Conservation (phyloP, 305 asterid genomes). For the Euphrasia arctica region DNA sequence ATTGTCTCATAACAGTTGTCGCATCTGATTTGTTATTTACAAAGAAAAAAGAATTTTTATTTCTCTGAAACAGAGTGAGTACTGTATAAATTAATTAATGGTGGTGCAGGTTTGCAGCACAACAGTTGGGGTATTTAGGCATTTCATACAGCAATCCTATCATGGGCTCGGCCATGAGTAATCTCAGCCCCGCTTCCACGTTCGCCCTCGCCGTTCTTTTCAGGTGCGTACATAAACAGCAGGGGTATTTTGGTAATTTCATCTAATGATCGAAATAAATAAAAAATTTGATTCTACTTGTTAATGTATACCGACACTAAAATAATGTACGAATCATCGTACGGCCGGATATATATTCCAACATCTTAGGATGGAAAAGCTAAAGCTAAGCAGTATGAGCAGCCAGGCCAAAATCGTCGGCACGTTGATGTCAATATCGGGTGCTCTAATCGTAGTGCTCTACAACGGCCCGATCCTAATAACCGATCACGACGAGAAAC, state of each 20-base stretch:
- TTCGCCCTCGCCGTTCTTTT: constrained; percentile 41
- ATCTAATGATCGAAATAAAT: too few species aligned
- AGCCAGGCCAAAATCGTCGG: constrained; percentile 39
- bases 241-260: too few species aligned
- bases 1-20: too few species aligned
- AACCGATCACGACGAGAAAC: neutral
- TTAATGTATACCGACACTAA: too few species aligned
- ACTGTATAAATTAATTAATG: neutral
- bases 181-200: constrained; percentile 38
- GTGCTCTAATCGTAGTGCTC: constrained; percentile 40
- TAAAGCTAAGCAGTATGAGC: constrained; percentile 31
- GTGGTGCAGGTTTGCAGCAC: constrained; percentile 28
- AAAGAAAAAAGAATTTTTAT: too few species aligned
- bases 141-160: constrained; percentile 40
- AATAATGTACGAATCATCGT: too few species aligned
- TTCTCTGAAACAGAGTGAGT: too few species aligned
- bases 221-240: constrained; percentile 25
- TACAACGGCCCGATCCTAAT: constrained; percentile 25
- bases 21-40: too few species aligned
- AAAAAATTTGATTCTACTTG: too few species aligned
- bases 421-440: constrained; percentile 33
- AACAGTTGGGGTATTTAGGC: constrained; percentile 31
- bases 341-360: too few species aligned
- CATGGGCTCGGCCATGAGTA: constrained; percentile 49
- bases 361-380: constrained; percentile 37